Conservation (phyloP, 208 protist genomes). For the Wallacemonas sp. region DNA sequence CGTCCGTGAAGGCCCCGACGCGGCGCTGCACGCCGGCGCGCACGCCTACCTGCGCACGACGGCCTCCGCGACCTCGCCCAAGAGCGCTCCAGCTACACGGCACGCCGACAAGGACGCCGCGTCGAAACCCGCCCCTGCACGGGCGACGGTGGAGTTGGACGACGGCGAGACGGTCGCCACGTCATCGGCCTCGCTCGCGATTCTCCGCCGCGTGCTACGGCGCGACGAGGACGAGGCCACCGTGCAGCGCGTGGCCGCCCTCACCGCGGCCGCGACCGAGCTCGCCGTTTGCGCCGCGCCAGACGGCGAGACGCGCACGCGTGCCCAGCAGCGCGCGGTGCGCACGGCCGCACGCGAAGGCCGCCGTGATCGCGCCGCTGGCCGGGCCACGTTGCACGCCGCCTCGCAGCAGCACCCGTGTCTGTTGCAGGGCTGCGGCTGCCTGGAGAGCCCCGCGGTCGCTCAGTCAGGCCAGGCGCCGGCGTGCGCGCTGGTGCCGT, state of each 20-base stretch:
- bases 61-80: too few relatives aligned
- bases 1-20: background rate
- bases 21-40: background rate
- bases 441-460: background rate
- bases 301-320: too few relatives aligned
- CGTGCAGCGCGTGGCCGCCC: background rate
- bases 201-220: slow-evolving; percentile 9
- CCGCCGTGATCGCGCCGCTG: slow-evolving; percentile 27
- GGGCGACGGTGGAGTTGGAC: slow-evolving; percentile 13
- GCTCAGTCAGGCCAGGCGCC: background rate
- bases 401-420: slow-evolving; percentile 45
- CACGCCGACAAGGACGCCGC: background rate
- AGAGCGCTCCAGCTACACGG: too few relatives aligned
- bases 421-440: slow-evolving; percentile 46
- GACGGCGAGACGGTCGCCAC: slow-evolving; percentile 8
- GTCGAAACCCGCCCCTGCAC: background rate
- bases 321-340: slow-evolving; percentile 13
- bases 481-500: slow-evolving; percentile 10
- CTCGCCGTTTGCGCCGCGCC: too few relatives aligned
- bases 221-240: background rate
- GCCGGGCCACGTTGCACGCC: slow-evolving; percentile 17
- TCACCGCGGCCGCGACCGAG: too few relatives aligned
- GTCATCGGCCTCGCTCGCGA: background rate
- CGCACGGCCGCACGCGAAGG: slow-evolving; percentile 21
- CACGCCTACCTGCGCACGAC: slow-evolving; percentile 2